These are phyloP conservation scores for Thielaviopsis populi DNA, from an alignment of 2,329 filamentous ascomycete genomes.

Conservation along the genomic window DNA sequence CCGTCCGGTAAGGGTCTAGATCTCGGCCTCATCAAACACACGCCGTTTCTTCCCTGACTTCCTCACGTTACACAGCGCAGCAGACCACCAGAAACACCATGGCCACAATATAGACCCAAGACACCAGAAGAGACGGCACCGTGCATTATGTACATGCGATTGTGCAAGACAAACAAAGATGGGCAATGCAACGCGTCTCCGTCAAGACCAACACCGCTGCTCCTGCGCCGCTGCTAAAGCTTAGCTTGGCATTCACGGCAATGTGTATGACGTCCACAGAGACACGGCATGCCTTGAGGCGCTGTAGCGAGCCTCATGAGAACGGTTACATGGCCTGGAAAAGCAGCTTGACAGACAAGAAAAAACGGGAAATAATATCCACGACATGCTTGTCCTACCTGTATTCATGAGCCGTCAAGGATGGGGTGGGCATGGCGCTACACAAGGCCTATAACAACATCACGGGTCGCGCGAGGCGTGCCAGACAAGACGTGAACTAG, in stretches of 20 bases:
- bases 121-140: not conserved
- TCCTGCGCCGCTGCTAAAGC: too few relatives aligned
- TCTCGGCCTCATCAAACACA: not conserved
- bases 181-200: not conserved
- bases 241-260: too few relatives aligned
- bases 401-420: too few relatives aligned
- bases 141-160: not conserved
- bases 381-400: too few relatives aligned
- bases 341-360: not conserved
- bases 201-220: too few relatives aligned
- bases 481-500: not conserved
- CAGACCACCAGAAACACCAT: not conserved
- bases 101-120: not conserved
- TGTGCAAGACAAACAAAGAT: not conserved
- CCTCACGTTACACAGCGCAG: not conserved
- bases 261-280: not conserved
- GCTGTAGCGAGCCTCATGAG: not conserved
- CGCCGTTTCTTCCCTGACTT: not conserved
- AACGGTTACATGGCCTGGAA: not conserved
- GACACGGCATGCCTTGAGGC: not conserved
- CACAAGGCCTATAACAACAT: too few relatives aligned
- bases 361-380: not conserved
- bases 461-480: not conserved
- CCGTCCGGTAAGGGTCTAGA: not conserved
- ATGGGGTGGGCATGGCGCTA: too few relatives aligned